Percentiles rank a stretch among this genome's conserved stretches.
phyloP scores from a whole-genome alignment of 208 protist species.

The Trypanosomatidae sp. region DNA sequence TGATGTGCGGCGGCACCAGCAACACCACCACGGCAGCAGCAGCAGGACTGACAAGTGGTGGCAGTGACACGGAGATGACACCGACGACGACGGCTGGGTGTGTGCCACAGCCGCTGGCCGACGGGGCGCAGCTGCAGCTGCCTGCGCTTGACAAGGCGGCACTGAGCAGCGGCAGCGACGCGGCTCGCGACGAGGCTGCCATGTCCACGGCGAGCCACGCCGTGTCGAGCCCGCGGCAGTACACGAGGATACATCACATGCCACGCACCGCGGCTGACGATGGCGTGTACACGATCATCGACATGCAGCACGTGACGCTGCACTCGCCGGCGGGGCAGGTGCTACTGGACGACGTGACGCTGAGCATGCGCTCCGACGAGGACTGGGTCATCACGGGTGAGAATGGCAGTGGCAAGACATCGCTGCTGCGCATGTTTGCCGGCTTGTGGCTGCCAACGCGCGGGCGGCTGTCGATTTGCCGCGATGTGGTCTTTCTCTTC shows the following conservation, averaged over 20 bases:
- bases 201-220: conserved; percentile 1
- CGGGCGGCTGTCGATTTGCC: conserved; percentile 26
- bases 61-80: too few species aligned
- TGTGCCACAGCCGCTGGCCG: too few species aligned
- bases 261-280: neutral
- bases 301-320: conserved; percentile 37
- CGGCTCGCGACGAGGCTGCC: too few species aligned
- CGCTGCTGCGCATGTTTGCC: conserved; percentile 67
- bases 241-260: conserved; percentile 17
- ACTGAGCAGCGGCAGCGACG: too few species aligned
- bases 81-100: too few species aligned
- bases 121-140: too few species aligned
- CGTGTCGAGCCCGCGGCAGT: conserved; percentile 11
- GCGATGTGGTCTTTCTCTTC: conserved; percentile 33
- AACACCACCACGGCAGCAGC: too few species aligned
- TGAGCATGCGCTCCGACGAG: conserved; percentile 39
- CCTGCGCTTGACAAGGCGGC: too few species aligned
- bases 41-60: too few species aligned
- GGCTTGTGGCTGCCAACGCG: conserved; percentile 57
- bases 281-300: conserved; percentile 21
- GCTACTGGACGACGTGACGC: conserved; percentile 42
- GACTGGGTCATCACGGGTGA: conserved; percentile 76
- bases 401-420: conserved; percentile 83
- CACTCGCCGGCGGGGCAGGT: conserved; percentile 36
- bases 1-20: conserved; percentile 10